phyloP scores from a whole-genome alignment of 1,139 yeast genomes.

The Pichia sp. region DNA sequence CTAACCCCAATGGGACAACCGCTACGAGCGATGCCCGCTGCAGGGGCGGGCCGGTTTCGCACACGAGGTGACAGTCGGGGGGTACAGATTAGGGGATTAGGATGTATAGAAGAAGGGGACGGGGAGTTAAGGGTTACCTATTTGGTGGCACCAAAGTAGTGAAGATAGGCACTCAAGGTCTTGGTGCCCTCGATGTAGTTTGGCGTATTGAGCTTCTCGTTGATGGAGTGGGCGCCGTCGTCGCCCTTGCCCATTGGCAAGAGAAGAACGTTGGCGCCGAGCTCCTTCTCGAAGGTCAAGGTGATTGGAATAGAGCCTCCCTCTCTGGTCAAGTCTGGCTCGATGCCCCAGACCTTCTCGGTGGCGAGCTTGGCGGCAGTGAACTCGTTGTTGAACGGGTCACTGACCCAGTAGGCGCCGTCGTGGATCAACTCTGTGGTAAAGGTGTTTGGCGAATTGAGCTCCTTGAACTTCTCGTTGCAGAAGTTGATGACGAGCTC shows the following conservation, averaged over 20 bases:
- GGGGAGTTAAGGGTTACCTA: neutral
- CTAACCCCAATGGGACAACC: too few species aligned
- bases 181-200: slow-evolving; percentile 94
- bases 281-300: slow-evolving; percentile 79
- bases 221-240: slow-evolving; percentile 98
- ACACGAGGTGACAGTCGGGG: neutral
- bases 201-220: slow-evolving; percentile 84
- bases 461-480: slow-evolving; percentile 56
- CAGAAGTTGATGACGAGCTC: slow-evolving; percentile 71
- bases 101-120: neutral
- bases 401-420: slow-evolving; percentile 94
- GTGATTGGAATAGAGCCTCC: slow-evolving; percentile 99
- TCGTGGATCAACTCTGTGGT: slow-evolving; percentile 80
- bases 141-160: slow-evolving; percentile 53
- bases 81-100: neutral
- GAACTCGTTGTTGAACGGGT: slow-evolving; percentile 89
- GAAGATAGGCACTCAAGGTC: slow-evolving; percentile 89
- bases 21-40: too few species aligned
- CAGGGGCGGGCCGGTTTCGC: too few species aligned
- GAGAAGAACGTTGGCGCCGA: slow-evolving; percentile 79
- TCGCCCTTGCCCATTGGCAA: slow-evolving; percentile 99
- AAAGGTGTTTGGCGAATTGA: slow-evolving; percentile 72
- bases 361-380: slow-evolving; percentile 95
- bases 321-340: slow-evolving; percentile 96
- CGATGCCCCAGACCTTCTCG: slow-evolving; percentile 87